These are phyloP conservation scores for Pythium dissimile DNA, from an alignment of 352 stramenopile genomes.

Conservation along the genomic window DNA sequence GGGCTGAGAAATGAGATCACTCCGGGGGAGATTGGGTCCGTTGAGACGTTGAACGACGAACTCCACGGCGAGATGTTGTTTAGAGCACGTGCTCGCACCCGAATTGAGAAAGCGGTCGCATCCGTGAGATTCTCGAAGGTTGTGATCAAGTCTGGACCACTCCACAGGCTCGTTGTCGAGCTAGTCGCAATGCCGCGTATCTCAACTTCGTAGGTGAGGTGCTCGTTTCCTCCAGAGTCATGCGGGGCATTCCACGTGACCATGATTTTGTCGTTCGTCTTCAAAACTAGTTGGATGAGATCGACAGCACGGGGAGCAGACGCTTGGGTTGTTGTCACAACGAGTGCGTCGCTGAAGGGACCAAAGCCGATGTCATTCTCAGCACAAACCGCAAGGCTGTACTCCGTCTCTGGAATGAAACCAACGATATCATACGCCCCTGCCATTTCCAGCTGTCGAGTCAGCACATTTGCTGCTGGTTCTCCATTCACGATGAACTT, in stretches of 20 bases:
- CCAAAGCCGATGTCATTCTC: constrained; percentile 31
- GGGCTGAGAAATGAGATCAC: constrained; percentile 31
- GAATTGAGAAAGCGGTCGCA: constrained; percentile 29
- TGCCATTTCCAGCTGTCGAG: background rate
- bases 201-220: constrained; percentile 29
- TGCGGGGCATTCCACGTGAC: constrained; percentile 30
- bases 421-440: constrained; percentile 34
- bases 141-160: background rate
- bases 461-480: background rate
- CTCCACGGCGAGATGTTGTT: constrained; percentile 30
- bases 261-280: constrained; percentile 24
- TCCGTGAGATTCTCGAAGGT: constrained; percentile 20
- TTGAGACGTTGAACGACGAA: constrained; percentile 23
- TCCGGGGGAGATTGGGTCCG: constrained; percentile 43
- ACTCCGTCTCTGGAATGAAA: constrained; percentile 26
- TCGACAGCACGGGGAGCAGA: constrained; percentile 25
- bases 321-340: constrained; percentile 22
- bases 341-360: constrained; percentile 21
- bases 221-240: constrained; percentile 33
- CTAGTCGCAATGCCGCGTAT: constrained; percentile 1
- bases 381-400: constrained; percentile 28
- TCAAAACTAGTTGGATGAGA: constrained; percentile 9
- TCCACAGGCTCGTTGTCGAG: background rate
- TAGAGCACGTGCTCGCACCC: constrained; percentile 29
- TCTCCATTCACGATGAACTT: constrained; percentile 29